Evolutionary conservation across 306 rosid species (phyloP), one percentile per base, ranked within the genome.

Genomic region (Rubus parviflorus): DNA sequence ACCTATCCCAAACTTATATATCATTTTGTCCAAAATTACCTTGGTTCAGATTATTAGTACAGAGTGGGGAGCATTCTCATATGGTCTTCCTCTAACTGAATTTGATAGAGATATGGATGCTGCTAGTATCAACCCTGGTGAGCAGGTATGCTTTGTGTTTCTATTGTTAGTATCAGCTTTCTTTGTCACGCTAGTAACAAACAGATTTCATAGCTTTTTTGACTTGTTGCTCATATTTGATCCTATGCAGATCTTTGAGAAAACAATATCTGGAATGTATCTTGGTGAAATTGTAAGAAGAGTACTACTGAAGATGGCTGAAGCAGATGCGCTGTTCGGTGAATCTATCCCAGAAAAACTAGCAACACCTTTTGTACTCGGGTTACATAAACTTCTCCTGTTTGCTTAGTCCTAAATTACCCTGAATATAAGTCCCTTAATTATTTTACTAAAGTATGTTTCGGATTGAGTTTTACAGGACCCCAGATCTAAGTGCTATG

Each of bases 241-340:
- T 77, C 47, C 60, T 58, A 20, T 37, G 51, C 82, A 94, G 98
- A 92, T 90, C 10, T 92, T 90, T 87, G 98, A 94, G 86, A 94
- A 94, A 88, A 90, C 97, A 52, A 89, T 94, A 75, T 83, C 98
- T 63, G 98, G 98, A 75, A 89, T 94, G 97, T 94, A 94, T 81
- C 93, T 94, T 7, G 98, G 98, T 6, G 98, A 94, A 88, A 94
- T 92, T 62, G 92, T 85, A 42, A 81, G 98, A 82, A 82, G 97
- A 72, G 95, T 89, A 68, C 81, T 94, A 61, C 75, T 89, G 51
- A 81, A 85, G 74, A 85, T 94, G 93, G 90, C 90, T 43, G 84
- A 88, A 85, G 83, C 47, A 12, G 85, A 87, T 77, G 85, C 67
- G 60, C 79, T 90, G 75, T 91, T 92, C 74, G 98, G 98, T 40